These are phyloP conservation scores for Chaetomium globosum DNA, from an alignment of 2,329 filamentous ascomycete genomes.

Conservation along the genomic window DNA sequence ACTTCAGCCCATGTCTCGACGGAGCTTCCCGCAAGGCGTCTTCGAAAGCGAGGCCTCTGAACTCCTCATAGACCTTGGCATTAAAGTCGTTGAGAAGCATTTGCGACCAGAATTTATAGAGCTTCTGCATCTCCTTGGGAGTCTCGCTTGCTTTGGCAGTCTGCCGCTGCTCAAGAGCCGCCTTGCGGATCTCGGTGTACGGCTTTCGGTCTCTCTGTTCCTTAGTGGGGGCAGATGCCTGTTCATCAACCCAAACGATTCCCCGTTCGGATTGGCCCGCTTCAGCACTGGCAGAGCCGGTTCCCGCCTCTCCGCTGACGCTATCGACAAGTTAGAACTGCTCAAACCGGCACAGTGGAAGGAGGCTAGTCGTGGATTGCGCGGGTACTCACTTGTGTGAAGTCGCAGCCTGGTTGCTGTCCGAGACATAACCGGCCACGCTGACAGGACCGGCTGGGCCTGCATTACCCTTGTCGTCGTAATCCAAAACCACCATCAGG, in stretches of 20 bases:
- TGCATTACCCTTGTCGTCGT: conserved; percentile 27
- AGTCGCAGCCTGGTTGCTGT: conserved; percentile 5
- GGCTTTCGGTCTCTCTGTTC: conserved; percentile 31
- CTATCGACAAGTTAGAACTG: conserved; percentile 19
- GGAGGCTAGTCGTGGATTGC: background rate
- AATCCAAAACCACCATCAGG: conserved; percentile 37
- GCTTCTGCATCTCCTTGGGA: conserved; percentile 63
- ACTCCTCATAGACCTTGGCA: conserved; percentile 73
- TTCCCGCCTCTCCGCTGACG: conserved; percentile 16
- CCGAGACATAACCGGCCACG: conserved; percentile 28
- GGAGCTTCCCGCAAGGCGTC: conserved; percentile 56
- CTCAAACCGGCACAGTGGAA: background rate
- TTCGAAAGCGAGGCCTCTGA: conserved; percentile 66
- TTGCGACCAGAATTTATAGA: conserved; percentile 76
- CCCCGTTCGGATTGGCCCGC: conserved; percentile 17
- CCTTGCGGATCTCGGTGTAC: conserved; percentile 45
- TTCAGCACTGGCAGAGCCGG: conserved; percentile 13
- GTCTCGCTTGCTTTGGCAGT: conserved; percentile 43
- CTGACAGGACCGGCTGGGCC: conserved; percentile 20
- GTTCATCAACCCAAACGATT: conserved; percentile 31
- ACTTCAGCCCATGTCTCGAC: conserved; percentile 59
- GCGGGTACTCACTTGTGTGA: conserved; percentile 21
- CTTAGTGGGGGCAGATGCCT: conserved; percentile 22
- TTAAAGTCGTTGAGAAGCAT: conserved; percentile 76
- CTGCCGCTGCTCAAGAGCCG: conserved; percentile 46